phyloP scores from a whole-genome alignment of 306 rosid genomes.

The Canavalia ensiformis region DNA sequence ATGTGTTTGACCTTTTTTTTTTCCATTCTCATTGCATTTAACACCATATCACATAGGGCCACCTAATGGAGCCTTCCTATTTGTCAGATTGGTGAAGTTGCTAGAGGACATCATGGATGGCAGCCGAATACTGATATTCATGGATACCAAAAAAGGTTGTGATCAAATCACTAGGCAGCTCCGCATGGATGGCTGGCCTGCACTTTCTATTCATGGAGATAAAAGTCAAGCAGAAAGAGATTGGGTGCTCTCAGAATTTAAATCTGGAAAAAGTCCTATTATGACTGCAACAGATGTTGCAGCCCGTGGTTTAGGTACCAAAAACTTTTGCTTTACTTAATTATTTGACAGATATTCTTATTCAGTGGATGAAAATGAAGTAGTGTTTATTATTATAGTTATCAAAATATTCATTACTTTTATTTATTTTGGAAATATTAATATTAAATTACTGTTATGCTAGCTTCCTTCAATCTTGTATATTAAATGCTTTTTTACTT shows the following conservation, averaged over 20 bases:
- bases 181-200: conserved; percentile 99
- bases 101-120: conserved; percentile 99
- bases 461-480: neutral
- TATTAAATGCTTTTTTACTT: neutral
- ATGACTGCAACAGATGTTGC: conserved; percentile 99
- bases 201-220: conserved; percentile 97
- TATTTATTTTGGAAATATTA: neutral
- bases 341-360: conserved; percentile 38
- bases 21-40: conserved; percentile 13
- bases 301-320: conserved; percentile 94
- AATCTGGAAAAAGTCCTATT: conserved; percentile 97
- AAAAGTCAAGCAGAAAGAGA: conserved; percentile 99
- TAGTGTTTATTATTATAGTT: neutral
- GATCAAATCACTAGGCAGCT: conserved; percentile 95
- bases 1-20: conserved; percentile 40
- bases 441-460: conserved; percentile 1
- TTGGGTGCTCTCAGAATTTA: conserved; percentile 98
- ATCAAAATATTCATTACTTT: conserved; percentile 2
- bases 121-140: conserved; percentile 92
- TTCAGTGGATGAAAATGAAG: conserved; percentile 40
- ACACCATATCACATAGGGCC: conserved; percentile 22
- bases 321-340: conserved; percentile 30
- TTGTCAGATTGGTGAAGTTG: conserved; percentile 86
- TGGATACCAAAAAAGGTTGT: conserved; percentile 99
- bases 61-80: conserved; percentile 46